Evolutionary conservation across 225 moss, liverwort and hornwort species (phyloP), one percentile per base, ranked within the genome.

Genomic region (Marchantia polymorpha): DNA sequence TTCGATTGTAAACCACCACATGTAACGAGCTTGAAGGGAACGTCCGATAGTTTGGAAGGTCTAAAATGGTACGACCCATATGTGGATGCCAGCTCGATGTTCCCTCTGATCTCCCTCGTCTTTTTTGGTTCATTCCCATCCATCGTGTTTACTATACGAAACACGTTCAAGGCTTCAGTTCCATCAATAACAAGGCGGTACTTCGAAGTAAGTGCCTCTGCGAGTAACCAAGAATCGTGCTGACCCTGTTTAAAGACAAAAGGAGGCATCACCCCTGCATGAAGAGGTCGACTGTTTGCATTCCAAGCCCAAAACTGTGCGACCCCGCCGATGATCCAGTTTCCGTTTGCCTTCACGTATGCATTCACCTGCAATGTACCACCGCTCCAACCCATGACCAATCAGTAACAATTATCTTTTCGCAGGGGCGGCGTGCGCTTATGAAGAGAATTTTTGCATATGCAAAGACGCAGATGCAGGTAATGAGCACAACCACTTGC

Each of bases 261-360:
- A 80, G 95, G 93, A 30, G 99, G 99, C 82, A 93, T 85, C 11
- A 95, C 86, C 67, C 99, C 99, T 80, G 91, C 93, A 87, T 93
- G 91, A 83, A 99, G 85, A 9, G 91, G 93, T 63, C 76, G 88
- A 27, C 80, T 80, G 69, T 88, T 93, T 59, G 85, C 91, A 83
- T 93, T 95, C 99, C 99, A 99, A 19, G 91, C 93, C 99, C 99
- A 99, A 74, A 99, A 79, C 17, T 91, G 91, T 69, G 92, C 88
- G 60, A 93, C 90, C 72, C 90, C 88, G 83, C 95, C 93, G 73
- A 86, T 86, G 16, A 48, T 84, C 75, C 76, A 85, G 49, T 79
- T 59, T 55, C 89, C 90, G 75, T 88, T 90, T 12, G 80, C 75
- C 80, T 79, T 88, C 80, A 89, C 89, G 63, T 86, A 74, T 76